Evolutionary conservation across 371 early-diverging fungal species (phyloP).

Genomic region (Lichtheimia ornata): DNA sequence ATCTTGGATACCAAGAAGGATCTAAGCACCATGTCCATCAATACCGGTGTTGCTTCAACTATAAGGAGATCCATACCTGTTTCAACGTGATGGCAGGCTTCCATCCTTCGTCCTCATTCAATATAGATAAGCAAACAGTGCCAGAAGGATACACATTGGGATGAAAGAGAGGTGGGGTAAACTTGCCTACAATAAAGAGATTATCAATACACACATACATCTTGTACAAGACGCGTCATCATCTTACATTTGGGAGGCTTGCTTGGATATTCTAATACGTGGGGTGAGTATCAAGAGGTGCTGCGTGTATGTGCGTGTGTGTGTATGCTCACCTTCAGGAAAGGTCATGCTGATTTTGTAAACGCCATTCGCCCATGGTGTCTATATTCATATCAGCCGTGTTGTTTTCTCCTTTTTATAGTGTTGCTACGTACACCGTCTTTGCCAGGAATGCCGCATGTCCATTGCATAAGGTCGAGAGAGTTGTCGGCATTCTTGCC

Average conservation of each 20-base stretch:
- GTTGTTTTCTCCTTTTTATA: not conserved
- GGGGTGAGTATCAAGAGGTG: not conserved
- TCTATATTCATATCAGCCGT: slow-evolving; percentile 41
- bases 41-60: not conserved
- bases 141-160: slow-evolving; percentile 99
- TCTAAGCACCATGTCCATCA: slow-evolving; percentile 45
- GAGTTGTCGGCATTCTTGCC: slow-evolving; percentile 80
- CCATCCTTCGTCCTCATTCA: slow-evolving; percentile 97
- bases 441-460: slow-evolving; percentile 95
- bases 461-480: slow-evolving; percentile 89
- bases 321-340: slow-evolving; percentile 70
- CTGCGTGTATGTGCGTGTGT: not conserved
- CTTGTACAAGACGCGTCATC: not conserved
- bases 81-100: slow-evolving; percentile 98
- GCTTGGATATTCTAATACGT: slow-evolving; percentile 70
- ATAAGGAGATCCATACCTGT: slow-evolving; percentile 65
- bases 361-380: slow-evolving; percentile 96
- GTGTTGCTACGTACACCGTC: slow-evolving; percentile 47
- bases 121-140: slow-evolving; percentile 98
- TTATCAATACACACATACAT: slow-evolving; percentile 3
- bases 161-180: slow-evolving; percentile 93
- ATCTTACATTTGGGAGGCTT: slow-evolving; percentile 83
- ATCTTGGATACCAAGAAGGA: slow-evolving; percentile 89
- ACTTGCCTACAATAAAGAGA: slow-evolving; percentile 64
- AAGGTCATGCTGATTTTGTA: slow-evolving; percentile 92